phyloP scores from a whole-genome alignment of 768 basidiomycete genomes.

The Trametes cubensis region DNA sequence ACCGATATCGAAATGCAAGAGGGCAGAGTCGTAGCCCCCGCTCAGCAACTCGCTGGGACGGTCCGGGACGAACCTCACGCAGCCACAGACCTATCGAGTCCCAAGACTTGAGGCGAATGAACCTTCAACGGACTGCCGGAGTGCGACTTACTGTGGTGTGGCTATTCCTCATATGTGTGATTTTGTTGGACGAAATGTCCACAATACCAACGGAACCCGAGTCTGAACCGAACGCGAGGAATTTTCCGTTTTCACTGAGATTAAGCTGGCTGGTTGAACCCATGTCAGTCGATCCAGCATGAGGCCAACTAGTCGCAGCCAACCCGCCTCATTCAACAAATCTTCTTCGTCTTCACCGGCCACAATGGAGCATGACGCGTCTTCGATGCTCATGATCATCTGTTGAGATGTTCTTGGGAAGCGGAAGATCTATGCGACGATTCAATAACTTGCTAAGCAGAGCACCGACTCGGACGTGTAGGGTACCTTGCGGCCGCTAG shows the following conservation, averaged over 20 bases:
- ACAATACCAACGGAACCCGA: slow-evolving; percentile 68
- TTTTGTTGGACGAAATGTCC: slow-evolving; percentile 51
- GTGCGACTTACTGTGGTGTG: slow-evolving; percentile 60
- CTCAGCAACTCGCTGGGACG: slow-evolving; percentile 74
- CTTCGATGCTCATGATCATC: slow-evolving; percentile 54
- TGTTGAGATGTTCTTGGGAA: slow-evolving; percentile 51
- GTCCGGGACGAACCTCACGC: slow-evolving; percentile 70
- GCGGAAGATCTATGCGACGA: slow-evolving; percentile 36
- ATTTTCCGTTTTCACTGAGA: slow-evolving; percentile 53
- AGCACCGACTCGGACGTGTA: not conserved
- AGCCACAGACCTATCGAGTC: slow-evolving; percentile 63
- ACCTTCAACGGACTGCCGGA: not conserved
- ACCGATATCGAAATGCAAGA: slow-evolving; percentile 69
- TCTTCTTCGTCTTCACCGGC: slow-evolving; percentile 58
- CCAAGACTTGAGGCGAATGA: not conserved
- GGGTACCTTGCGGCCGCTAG: slow-evolving; percentile 60
- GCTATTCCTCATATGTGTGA: slow-evolving; percentile 60
- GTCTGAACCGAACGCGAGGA: slow-evolving; percentile 71
- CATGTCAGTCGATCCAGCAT: slow-evolving; percentile 16
- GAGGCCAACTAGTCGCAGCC: slow-evolving; percentile 7
- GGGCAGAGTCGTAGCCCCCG: slow-evolving; percentile 71
- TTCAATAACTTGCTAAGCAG: not conserved
- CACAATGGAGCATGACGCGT: slow-evolving; percentile 50
- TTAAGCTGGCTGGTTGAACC: slow-evolving; percentile 60
- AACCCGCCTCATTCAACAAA: slow-evolving; percentile 67